Conservation (phyloP, 2,329 filamentous ascomycete genomes). For the Ceratocystis ficicola region DNA sequence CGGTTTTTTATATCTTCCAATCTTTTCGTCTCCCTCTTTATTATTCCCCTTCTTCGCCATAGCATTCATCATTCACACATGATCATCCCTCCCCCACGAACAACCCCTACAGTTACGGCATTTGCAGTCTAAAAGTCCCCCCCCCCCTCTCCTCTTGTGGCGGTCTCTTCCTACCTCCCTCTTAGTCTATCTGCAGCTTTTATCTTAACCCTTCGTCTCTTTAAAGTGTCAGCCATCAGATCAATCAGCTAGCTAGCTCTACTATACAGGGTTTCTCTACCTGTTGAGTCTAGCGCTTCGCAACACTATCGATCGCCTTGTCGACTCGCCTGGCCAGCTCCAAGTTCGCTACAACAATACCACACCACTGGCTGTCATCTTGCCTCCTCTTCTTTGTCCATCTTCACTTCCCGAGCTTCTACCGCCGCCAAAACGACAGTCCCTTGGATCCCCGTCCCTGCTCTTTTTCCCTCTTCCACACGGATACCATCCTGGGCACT, state of each 20-base stretch:
- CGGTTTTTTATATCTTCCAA: neutral
- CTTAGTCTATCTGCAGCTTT: neutral
- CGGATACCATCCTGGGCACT: neutral
- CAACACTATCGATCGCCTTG: neutral
- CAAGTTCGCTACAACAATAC: neutral
- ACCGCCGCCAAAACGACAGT: neutral
- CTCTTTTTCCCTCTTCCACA: too few relatives aligned
- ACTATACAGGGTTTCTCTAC: neutral
- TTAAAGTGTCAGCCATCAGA: neutral
- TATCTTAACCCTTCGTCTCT: neutral
- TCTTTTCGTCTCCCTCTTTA: neutral
- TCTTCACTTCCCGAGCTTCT: neutral
- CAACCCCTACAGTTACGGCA: neutral
- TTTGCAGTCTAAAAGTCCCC: neutral
- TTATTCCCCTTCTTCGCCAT: neutral
- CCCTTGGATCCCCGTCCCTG: too few relatives aligned
- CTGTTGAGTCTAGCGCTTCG: neutral
- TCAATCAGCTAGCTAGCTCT: neutral
- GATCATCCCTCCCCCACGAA: neutral
- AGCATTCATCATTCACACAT: neutral
- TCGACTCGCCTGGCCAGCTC: too few relatives aligned
- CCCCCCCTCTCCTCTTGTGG: neutral
- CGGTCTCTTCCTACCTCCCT: neutral
- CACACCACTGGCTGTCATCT: neutral
- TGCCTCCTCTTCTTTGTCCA: neutral